These are phyloP conservation scores for Russula sp. DNA, from an alignment of 768 basidiomycete species.

Conservation along the genomic window DNA sequence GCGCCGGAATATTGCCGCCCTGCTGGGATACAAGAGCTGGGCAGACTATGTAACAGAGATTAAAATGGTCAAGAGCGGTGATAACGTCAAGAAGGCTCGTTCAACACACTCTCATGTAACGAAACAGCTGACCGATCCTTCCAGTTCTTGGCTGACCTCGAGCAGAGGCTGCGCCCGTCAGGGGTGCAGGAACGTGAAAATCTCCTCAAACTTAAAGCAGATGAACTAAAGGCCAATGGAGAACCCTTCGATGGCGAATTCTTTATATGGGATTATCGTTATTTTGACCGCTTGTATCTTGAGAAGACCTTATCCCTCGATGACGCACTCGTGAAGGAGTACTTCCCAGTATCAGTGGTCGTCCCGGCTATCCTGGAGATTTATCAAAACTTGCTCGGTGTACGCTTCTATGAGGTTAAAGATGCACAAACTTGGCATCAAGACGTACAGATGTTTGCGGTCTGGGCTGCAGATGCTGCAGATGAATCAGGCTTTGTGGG, in stretches of 20 bases:
- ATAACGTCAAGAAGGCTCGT: constrained; percentile 49
- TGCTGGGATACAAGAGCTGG: constrained; percentile 73
- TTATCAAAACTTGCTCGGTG: constrained; percentile 76
- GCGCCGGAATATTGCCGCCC: constrained; percentile 57
- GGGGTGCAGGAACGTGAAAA: constrained; percentile 57
- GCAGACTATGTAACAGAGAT: constrained; percentile 80
- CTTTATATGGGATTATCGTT: constrained; percentile 82
- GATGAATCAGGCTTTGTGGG: constrained; percentile 70
- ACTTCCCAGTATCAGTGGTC: constrained; percentile 81
- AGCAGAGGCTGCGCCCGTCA: constrained; percentile 64
- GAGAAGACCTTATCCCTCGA: constrained; percentile 65
- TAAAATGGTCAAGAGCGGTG: constrained; percentile 75
- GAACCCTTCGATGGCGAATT: constrained; percentile 64
- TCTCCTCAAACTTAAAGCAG: constrained; percentile 67
- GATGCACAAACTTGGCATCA: constrained; percentile 75
- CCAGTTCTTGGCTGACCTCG: constrained; percentile 74
- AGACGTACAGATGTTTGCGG: constrained; percentile 80
- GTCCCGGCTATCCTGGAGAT: constrained; percentile 77
- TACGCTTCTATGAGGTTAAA: constrained; percentile 46
- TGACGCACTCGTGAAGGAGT: constrained; percentile 76
- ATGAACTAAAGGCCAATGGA: constrained; percentile 55
- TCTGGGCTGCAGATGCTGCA: constrained; percentile 75
- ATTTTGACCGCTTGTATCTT: constrained; percentile 58
- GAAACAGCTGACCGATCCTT: background rate
- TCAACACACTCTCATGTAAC: background rate